A percentile compares a stretch with the other conserved stretches of the same genome.
phyloP scores from a whole-genome alignment of 495 filamentous ascomycete species.

The Aspergillus panamensis region DNA sequence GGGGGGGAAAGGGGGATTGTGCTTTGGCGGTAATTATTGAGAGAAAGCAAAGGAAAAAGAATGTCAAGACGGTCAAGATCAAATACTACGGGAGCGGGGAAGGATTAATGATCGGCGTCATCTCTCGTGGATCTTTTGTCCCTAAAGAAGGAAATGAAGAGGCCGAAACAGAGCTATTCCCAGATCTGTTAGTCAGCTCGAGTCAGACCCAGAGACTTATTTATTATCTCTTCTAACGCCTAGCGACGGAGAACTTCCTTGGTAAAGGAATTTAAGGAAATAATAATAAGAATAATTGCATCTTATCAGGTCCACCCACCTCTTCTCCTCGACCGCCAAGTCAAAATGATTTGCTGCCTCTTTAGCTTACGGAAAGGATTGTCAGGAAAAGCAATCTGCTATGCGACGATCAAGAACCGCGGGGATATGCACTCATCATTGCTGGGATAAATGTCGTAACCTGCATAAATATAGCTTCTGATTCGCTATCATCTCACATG shows the following conservation, averaged over 20 bases:
- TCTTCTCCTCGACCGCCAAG: conserved; percentile 1
- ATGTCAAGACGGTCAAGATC: neutral
- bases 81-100: neutral
- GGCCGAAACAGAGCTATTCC: neutral
- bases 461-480: neutral
- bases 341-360: neutral
- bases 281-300: no score
- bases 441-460: neutral
- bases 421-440: neutral
- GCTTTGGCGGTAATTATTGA: neutral
- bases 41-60: neutral
- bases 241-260: no score
- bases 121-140: neutral
- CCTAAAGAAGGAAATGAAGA: neutral
- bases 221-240: no score
- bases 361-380: neutral
- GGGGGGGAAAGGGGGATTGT: neutral
- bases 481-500: neutral
- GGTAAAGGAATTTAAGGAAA: no score
- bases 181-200: neutral
- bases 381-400: neutral
- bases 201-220: no score
- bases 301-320: no score
- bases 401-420: neutral
- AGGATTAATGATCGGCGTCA: neutral